phyloP scores from a whole-genome alignment of 106 monocot species.

The Acorus gramineus region DNA sequence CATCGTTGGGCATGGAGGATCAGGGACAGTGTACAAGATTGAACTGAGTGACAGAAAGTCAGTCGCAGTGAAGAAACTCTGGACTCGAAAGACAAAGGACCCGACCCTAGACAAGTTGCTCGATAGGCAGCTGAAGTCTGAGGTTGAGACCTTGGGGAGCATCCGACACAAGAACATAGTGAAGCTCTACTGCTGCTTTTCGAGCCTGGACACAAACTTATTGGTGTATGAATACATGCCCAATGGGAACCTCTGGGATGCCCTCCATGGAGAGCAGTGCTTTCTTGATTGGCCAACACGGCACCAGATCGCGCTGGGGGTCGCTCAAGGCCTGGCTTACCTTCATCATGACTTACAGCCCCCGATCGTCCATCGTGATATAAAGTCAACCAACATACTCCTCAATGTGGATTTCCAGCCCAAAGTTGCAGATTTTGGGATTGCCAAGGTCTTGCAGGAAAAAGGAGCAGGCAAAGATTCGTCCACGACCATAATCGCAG shows the following conservation, averaged over 20 bases:
- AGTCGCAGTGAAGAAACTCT: conserved; percentile 85
- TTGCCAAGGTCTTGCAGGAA: conserved; percentile 79
- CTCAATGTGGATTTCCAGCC: conserved; percentile 85
- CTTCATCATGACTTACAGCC: conserved; percentile 82
- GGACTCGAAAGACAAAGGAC: conserved; percentile 33
- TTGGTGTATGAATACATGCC: conserved; percentile 97
- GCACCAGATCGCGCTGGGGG: conserved; percentile 63
- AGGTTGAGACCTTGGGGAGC: conserved; percentile 88
- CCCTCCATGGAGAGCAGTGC: conserved; percentile 52
- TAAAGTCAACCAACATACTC: conserved; percentile 88
- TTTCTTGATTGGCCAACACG: conserved; percentile 72
- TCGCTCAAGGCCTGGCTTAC: conserved; percentile 84
- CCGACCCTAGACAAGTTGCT: conserved; percentile 12
- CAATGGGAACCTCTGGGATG: conserved; percentile 93
- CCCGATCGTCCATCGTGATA: conserved; percentile 81
- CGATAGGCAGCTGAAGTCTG: conserved; percentile 60
- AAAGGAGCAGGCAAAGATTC: conserved; percentile 33
- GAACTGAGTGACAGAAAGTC: conserved; percentile 62
- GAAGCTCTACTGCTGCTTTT: conserved; percentile 92
- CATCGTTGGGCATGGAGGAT: conserved; percentile 87
- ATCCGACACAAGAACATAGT: conserved; percentile 98
- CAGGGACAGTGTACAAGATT: conserved; percentile 93
- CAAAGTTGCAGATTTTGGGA: conserved; percentile 92
- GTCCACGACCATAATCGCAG: conserved; percentile 53
- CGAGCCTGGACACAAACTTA: conserved; percentile 60